phyloP scores from a whole-genome alignment of 169 alveolate genomes.

The Plasmodium cynomolgi region DNA sequence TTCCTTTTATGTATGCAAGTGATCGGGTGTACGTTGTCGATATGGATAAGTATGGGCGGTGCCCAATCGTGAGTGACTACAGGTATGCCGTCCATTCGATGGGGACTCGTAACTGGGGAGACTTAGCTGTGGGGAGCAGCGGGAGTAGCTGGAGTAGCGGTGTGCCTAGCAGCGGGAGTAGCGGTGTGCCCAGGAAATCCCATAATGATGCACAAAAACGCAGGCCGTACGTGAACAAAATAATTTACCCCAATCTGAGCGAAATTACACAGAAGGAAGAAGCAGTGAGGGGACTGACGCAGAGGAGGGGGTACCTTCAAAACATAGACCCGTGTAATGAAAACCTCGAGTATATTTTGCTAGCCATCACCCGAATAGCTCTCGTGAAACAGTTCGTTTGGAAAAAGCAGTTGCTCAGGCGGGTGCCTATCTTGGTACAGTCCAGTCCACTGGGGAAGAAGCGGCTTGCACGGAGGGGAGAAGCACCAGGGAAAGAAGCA shows the following conservation, averaged over 20 bases:
- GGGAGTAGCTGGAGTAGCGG: no score
- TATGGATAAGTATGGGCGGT: constrained; percentile 19
- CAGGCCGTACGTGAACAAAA: constrained; percentile 18
- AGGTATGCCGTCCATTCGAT: constrained; percentile 6
- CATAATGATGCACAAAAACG: not conserved
- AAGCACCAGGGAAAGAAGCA: not conserved
- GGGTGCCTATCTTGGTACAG: not conserved
- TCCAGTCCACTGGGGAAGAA: not conserved
- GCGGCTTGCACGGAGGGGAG: not conserved
- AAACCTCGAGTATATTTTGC: constrained; percentile 22
- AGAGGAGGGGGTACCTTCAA: not conserved
- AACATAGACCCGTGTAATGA: constrained; percentile 14
- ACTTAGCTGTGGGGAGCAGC: not conserved
- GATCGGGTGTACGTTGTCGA: constrained; percentile 19
- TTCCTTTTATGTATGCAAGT: constrained; percentile 35
- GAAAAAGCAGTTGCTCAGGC: constrained; percentile 10
- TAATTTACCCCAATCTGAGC: constrained; percentile 28
- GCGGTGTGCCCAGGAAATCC: no score
- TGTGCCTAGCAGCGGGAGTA: not conserved
- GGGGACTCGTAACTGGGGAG: not conserved
- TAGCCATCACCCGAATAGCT: constrained; percentile 31
- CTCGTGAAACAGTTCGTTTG: constrained; percentile 38
- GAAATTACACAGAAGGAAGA: constrained; percentile 27
- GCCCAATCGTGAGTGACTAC: constrained; percentile 42
- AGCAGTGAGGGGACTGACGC: constrained; percentile 8